Base-by-base conservation (phyloP, 345 rosid species). In the Turnera subulata region DNA sequence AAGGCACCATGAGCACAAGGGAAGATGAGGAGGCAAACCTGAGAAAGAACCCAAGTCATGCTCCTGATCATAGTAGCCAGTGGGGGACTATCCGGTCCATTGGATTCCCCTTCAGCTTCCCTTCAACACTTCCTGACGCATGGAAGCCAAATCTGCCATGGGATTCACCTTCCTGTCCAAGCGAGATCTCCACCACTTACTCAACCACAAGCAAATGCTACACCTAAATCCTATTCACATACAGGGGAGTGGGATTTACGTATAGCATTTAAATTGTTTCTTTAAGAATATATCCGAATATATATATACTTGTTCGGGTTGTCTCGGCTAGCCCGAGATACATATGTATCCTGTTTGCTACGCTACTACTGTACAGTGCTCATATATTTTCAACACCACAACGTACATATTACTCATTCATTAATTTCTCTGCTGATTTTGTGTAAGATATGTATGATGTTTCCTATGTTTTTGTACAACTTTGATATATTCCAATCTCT, bases 41-140 rank as follows among this genome's bases (percentile, higher is more conserved):
- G 33, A 76, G 70, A 65, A 78, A 69, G 67, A 69, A 65, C 32
- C 44, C 46, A 6, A 26, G 49, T 49, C 26, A 32, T 5, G 32
- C 21, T 26, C 65, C 58, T 10, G 70, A 63, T 6, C 72, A 61
- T 6, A 46, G 38, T 29, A 59, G 19, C 53, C 71, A 61, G 50
- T 75, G 76, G 83, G 74, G 72, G 7, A 59, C 6, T 0, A 53
- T 62, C 2, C 40, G 72, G 26, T 55, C 85, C 0, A 72, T 78
- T 3, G 79, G 78, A n/a, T 80, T 85, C 32, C 92, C 92, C 15
- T 80, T 80, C 76, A 82, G 70, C 44, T 70, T 80, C 77, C 72
- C 80, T 5, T 26, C 70, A 6, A 55, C 50, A 45, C 22, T 55
- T 18, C 44, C 71, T 1, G 80, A 72, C 35, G 48, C 68, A 19